Evolutionary conservation across 2,329 filamentous ascomycete species (phyloP).

Genomic region (Aspergillus texensis): DNA sequence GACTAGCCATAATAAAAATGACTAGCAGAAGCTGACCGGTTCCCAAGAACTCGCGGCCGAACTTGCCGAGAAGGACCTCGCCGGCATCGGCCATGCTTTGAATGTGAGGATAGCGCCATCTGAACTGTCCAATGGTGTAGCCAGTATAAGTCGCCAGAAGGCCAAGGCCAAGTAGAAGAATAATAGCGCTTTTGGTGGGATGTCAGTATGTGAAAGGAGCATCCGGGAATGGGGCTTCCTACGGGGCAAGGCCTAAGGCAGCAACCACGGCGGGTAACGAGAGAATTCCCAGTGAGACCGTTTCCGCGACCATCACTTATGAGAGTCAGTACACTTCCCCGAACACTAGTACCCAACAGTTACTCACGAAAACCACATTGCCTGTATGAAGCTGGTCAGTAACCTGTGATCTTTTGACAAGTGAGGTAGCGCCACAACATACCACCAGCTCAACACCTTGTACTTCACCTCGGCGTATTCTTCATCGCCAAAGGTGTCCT

Average conservation of each 20-base stretch:
- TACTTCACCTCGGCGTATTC: conserved; percentile 48
- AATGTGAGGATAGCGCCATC: conserved; percentile 57
- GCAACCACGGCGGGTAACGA: conserved; percentile 57
- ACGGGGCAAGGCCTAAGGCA: conserved; percentile 54
- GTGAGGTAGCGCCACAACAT: conserved; percentile 4
- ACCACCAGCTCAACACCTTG: conserved; percentile 50
- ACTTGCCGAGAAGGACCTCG: conserved; percentile 59
- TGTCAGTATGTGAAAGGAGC: neutral
- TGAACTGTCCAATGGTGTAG: conserved; percentile 60
- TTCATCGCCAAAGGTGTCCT: conserved; percentile 39
- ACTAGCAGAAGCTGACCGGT: conserved; percentile 63
- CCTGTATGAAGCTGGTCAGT: conserved; percentile 25
- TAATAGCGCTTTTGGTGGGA: conserved; percentile 30
- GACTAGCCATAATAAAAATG: conserved; percentile 67
- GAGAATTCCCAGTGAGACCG: conserved; percentile 58
- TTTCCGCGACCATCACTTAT: conserved; percentile 58
- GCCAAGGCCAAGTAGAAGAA: conserved; percentile 56
- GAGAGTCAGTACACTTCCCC: neutral
- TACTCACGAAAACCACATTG: conserved; percentile 42
- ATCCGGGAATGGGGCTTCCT: conserved; percentile 14
- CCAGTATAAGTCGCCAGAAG: conserved; percentile 59
- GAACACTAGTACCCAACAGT: neutral
- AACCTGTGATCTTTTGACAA: neutral
- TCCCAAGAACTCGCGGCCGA: conserved; percentile 64
- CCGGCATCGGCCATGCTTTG: conserved; percentile 69